Evolutionary conservation across 2,329 filamentous ascomycete genomes (phyloP).

Genomic region (Plectosphaerella sp.): DNA sequence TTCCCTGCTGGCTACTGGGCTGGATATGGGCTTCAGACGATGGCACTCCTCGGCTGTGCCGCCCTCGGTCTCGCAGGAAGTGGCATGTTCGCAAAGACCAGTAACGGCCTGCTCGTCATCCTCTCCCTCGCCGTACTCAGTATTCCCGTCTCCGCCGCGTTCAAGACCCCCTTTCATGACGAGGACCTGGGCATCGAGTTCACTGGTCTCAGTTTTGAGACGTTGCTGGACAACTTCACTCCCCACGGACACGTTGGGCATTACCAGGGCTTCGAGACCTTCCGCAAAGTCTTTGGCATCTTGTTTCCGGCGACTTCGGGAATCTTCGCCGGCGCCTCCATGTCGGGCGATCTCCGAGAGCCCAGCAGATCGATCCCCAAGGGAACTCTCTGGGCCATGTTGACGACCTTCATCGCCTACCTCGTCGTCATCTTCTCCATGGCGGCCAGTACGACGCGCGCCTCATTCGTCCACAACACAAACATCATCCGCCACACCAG

Average conservation of each 20-base stretch:
- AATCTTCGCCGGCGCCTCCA: constrained; percentile 71
- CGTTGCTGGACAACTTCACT: constrained; percentile 68
- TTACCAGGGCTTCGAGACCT: constrained; percentile 61
- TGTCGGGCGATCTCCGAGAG: constrained; percentile 81
- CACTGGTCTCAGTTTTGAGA: constrained; percentile 69
- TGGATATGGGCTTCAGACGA: constrained; percentile 70
- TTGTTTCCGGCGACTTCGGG: constrained; percentile 66
- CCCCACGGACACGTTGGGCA: constrained; percentile 63
- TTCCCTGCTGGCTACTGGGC: constrained; percentile 72
- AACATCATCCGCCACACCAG: constrained; percentile 83
- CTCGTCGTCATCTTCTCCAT: constrained; percentile 72
- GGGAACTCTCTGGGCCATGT: constrained; percentile 75
- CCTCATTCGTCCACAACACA: constrained; percentile 67
- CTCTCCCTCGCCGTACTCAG: constrained; percentile 71
- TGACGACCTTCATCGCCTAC: constrained; percentile 73
- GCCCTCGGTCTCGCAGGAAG: constrained; percentile 75
- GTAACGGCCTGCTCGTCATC: constrained; percentile 69
- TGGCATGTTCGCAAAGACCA: constrained; percentile 73
- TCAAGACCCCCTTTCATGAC: constrained; percentile 64
- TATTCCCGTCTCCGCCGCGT: constrained; percentile 73
- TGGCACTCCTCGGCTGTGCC: constrained; percentile 67
- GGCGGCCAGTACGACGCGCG: constrained; percentile 69
- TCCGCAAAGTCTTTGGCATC: constrained; percentile 80
- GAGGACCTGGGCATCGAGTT: constrained; percentile 63
- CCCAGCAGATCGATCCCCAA: constrained; percentile 81